These are phyloP conservation scores for Ophiostoma perfectum DNA, from an alignment of 2,329 filamentous ascomycete species.

Conservation along the genomic window DNA sequence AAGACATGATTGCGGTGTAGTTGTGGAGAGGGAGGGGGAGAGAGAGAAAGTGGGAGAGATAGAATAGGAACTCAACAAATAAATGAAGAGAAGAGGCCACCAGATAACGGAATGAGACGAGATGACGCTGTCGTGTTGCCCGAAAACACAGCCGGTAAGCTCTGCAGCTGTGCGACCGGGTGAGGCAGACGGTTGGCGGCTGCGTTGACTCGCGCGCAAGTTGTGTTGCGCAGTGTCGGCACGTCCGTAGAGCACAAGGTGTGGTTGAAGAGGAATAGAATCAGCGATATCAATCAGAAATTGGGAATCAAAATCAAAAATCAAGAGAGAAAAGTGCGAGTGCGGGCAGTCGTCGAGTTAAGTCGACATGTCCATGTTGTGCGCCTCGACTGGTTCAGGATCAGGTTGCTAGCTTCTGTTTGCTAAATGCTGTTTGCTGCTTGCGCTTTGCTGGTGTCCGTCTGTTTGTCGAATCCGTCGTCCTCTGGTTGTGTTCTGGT, in stretches of 20 bases:
- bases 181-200: conserved; percentile 4
- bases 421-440: background rate
- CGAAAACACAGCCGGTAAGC: conserved; percentile 7
- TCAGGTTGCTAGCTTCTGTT: background rate
- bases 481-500: background rate
- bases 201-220: background rate
- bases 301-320: no score
- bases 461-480: background rate
- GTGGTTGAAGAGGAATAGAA: background rate
- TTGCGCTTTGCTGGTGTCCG: background rate
- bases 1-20: conserved; percentile 18
- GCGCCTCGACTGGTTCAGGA: background rate
- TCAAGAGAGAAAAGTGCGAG: background rate
- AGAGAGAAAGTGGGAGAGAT: background rate
- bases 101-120: background rate
- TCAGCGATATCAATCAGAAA: no score
- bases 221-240: background rate
- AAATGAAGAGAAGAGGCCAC: background rate
- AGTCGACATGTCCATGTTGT: background rate
- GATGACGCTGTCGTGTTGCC: conserved; percentile 5
- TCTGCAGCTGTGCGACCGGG: background rate
- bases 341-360: background rate
- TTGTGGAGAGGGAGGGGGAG: background rate
- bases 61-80: background rate
- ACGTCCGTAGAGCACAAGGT: background rate